Percentiles rank a stretch among this genome's conserved stretches.
Conservation (phyloP, 208 protist genomes). For the Leishmania mexicana region DNA sequence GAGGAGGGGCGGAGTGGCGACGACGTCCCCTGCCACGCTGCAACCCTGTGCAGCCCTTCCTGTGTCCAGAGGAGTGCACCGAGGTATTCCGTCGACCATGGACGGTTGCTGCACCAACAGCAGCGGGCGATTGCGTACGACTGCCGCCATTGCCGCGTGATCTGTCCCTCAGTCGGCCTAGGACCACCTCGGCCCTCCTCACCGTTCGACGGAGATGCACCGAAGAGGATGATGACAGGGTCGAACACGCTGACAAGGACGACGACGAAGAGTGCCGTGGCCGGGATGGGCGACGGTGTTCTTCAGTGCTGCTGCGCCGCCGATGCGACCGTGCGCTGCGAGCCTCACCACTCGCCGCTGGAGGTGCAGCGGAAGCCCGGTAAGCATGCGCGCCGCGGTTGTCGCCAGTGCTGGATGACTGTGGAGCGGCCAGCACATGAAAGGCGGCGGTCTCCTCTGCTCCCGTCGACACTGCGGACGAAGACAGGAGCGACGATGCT, state of each 20-base stretch:
- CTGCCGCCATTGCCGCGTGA: neutral
- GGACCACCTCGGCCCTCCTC: conserved; percentile 11
- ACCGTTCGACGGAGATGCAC: conserved; percentile 11
- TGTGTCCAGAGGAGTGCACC: neutral
- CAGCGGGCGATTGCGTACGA: neutral
- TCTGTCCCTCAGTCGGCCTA: conserved; percentile 9
- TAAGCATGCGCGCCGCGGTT: neutral
- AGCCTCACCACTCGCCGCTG: neutral
- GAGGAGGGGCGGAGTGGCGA: neutral
- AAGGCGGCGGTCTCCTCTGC: neutral
- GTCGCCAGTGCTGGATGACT: neutral
- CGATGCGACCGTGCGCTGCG: neutral
- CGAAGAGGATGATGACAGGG: conserved; percentile 5
- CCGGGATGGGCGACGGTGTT: neutral
- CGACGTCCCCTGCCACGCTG: neutral
- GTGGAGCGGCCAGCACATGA: neutral
- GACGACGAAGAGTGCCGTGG: conserved; percentile 2
- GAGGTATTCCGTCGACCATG: neutral
- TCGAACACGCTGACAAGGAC: neutral
- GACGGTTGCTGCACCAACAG: neutral
- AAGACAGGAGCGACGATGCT: neutral
- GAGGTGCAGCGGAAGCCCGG: neutral
- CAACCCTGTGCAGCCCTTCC: neutral
- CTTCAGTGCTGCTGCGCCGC: neutral
- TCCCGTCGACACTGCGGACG: neutral